Evolutionary conservation across 495 filamentous ascomycete species (phyloP), one percentile per base, ranked within the genome.

Genomic region (Xylaria sp.): DNA sequence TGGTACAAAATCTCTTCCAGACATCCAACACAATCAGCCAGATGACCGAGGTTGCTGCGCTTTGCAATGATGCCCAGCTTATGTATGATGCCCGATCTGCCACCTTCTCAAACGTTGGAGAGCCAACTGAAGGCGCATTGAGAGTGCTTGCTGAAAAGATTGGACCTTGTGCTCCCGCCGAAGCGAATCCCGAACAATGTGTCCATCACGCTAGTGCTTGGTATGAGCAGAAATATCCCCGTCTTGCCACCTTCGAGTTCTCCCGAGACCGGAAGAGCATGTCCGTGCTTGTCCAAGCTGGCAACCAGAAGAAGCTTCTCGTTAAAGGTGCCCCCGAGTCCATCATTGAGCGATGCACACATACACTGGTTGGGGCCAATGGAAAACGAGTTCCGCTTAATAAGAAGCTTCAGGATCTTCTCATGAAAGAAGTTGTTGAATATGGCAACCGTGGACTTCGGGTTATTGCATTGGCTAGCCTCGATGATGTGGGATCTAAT

Each of bases 221-320:
- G 85, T 98, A 97, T 78, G 95, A 97, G 83, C 83, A 89, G 67
- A 86, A 87, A 74, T 86, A 88, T 61, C 89, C 90, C 41, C 88
- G 90, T 66, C 86, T 97, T 68, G 90, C 95, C 1, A 97, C 93
- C 17, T 99, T 95, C 72, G 97, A 99, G 79, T 99, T 99, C 82
- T 98, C 97, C 6, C 90, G 97, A 76, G 97, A 98, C 80, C 88
- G 97, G 26, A 99, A 99, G 87, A 98, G 97, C 78, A 99, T 99
- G 97, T 99, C 97, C 33, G 97, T 98, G 37, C 88, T 98, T 21
- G 92, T 96, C 59, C 90, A 91, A 65, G 83, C 87, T 55, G 88
- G 85, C 58, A 85, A 84, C 52, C 79, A 89, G 43, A 87, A 95
- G 79, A 92, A 91, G 77, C 90, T 99, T 17, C 88, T 99, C 31